Conservation (phyloP, 352 stramenopile species). For the Blastocystis sp. region DNA sequence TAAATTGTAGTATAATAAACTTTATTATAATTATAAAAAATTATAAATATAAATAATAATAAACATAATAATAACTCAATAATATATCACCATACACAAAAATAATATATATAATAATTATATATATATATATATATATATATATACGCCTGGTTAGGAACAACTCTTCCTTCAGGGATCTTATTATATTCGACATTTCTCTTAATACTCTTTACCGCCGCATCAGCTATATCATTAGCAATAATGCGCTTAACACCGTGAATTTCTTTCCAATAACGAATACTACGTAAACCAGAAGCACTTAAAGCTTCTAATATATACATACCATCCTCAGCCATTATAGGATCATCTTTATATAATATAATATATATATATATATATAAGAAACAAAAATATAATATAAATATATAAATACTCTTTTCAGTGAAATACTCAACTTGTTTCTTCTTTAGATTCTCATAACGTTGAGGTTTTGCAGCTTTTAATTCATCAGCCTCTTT, state of each 20-base stretch:
- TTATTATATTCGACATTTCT: slow-evolving; percentile 69
- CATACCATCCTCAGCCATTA: slow-evolving; percentile 55
- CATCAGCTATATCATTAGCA: slow-evolving; percentile 90
- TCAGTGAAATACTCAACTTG: slow-evolving; percentile 30
- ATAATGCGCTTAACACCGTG: slow-evolving; percentile 79
- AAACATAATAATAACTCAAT: no score
- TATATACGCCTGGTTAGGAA: slow-evolving; percentile 36
- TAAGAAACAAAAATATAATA: background rate
- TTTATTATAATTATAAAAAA: slow-evolving; percentile 41
- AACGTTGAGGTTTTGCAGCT: slow-evolving; percentile 44
- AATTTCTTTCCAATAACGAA: slow-evolving; percentile 97
- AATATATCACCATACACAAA: slow-evolving; percentile 19
- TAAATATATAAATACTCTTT: slow-evolving; percentile 6
- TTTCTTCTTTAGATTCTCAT: slow-evolving; percentile 38
- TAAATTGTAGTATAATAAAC: slow-evolving; percentile 39
- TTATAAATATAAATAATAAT: slow-evolving; percentile 40
- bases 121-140: no score
- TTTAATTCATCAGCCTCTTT: slow-evolving; percentile 56
- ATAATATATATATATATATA: no score
- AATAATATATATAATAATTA: background rate
- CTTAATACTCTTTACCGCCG: slow-evolving; percentile 76
- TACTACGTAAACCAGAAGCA: slow-evolving; percentile 84
- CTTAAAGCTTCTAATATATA: slow-evolving; percentile 90
- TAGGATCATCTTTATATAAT: slow-evolving; percentile 35
- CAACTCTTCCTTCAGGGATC: slow-evolving; percentile 44